phyloP scores from a whole-genome alignment of 768 basidiomycete species.

The Hericium erinaceus region DNA sequence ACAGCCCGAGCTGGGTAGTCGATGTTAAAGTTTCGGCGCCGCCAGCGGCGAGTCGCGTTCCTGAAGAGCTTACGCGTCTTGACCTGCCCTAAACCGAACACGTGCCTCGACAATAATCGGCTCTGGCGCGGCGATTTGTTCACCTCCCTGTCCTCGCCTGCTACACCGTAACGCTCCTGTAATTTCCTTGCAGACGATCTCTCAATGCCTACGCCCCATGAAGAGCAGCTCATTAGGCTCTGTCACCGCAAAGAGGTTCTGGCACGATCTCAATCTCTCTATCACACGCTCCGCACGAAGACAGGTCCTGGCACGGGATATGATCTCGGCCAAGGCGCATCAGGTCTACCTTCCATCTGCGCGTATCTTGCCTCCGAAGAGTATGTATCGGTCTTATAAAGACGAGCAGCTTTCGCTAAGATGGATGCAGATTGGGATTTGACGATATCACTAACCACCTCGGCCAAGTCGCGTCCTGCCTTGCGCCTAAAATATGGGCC shows the following conservation, averaged over 20 bases:
- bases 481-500: background rate
- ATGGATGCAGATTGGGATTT: background rate
- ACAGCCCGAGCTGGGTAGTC: no score
- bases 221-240: conserved; percentile 9
- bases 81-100: background rate
- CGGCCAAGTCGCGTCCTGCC: background rate
- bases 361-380: conserved; percentile 40
- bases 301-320: conserved; percentile 44
- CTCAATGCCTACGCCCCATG: conserved; percentile 11
- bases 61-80: background rate
- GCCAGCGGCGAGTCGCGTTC: no score
- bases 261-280: conserved; percentile 22
- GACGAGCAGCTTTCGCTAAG: no score
- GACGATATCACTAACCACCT: background rate
- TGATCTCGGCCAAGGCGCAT: conserved; percentile 27
- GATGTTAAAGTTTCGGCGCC: no score
- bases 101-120: background rate
- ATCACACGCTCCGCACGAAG: conserved; percentile 29
- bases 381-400: conserved; percentile 19
- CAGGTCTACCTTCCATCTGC: conserved; percentile 41
- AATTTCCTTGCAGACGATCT: background rate
- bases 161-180: background rate
- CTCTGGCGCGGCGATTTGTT: background rate
- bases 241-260: conserved; percentile 23
- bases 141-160: background rate